Percentiles rank a stretch among this genome's conserved stretches.
Conservation (phyloP, 2,329 filamentous ascomycete species). For the Hyphodiscus sp. region DNA sequence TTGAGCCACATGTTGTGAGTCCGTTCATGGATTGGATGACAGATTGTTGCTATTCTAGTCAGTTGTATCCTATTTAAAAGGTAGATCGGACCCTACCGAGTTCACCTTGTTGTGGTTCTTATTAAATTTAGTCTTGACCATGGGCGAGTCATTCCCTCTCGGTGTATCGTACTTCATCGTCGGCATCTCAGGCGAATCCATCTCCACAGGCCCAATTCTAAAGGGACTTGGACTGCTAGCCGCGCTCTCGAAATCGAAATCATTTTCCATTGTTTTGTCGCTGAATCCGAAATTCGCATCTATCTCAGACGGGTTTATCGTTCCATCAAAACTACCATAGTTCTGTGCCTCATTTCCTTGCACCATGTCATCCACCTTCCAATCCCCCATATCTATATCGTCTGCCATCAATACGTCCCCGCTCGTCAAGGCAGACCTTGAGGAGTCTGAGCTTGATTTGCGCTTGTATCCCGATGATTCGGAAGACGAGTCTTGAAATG, state of each 20-base stretch:
- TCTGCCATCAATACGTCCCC: slow-evolving; percentile 40
- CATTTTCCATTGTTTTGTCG: slow-evolving; percentile 41
- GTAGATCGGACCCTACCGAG: slow-evolving; percentile 33
- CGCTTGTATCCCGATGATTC: slow-evolving; percentile 46
- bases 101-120: slow-evolving; percentile 34
- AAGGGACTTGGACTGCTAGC: slow-evolving; percentile 48
- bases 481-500: slow-evolving; percentile 45
- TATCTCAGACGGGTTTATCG: slow-evolving; percentile 32
- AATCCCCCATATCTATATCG: slow-evolving; percentile 36
- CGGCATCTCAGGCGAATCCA: slow-evolving; percentile 38
- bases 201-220: slow-evolving; percentile 23
- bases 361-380: slow-evolving; percentile 35
- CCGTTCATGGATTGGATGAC: slow-evolving; percentile 45
- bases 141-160: slow-evolving; percentile 19
- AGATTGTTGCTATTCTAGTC: slow-evolving; percentile 41
- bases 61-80: background rate
- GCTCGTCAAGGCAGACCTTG: slow-evolving; percentile 36
- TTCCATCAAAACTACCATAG: slow-evolving; percentile 33
- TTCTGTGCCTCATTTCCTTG: slow-evolving; percentile 33
- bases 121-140: slow-evolving; percentile 20
- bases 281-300: slow-evolving; percentile 32
- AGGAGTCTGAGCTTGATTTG: slow-evolving; percentile 40
- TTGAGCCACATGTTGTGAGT: slow-evolving; percentile 39
- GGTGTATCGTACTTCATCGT: slow-evolving; percentile 33
- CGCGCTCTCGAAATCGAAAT: slow-evolving; percentile 53